Percentiles rank a stretch among this genome's conserved stretches.
phyloP scores from a whole-genome alignment of 768 basidiomycete species.

The Daedaleopsis nitida region DNA sequence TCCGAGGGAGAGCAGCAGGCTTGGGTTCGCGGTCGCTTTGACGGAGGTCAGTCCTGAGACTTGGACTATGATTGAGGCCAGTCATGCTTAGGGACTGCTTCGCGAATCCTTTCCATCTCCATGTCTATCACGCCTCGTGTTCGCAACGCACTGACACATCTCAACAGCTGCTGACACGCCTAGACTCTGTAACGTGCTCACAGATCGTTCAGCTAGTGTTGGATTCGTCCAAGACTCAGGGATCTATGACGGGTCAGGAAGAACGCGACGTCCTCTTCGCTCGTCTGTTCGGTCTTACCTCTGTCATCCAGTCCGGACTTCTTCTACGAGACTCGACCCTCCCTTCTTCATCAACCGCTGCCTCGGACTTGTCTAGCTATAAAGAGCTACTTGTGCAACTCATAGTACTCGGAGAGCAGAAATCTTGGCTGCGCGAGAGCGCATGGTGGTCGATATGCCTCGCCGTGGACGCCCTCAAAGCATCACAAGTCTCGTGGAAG shows the following conservation, averaged over 20 bases:
- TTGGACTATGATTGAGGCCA: slow-evolving; percentile 1
- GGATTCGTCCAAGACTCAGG: slow-evolving; percentile 68
- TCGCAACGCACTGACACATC: no score
- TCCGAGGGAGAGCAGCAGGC: slow-evolving; percentile 87
- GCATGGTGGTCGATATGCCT: slow-evolving; percentile 82
- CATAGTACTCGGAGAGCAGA: slow-evolving; percentile 72
- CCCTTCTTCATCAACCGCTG: slow-evolving; percentile 51
- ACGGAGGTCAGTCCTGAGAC: slow-evolving; percentile 66
- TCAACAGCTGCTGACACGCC: slow-evolving; percentile 78
- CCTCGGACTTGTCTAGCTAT: slow-evolving; percentile 63
- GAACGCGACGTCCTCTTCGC: slow-evolving; percentile 93
- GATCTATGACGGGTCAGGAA: slow-evolving; percentile 86
- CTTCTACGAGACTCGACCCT: slow-evolving; percentile 64
- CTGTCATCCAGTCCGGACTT: slow-evolving; percentile 84
- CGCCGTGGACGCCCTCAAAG: slow-evolving; percentile 60
- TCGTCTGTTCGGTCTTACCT: slow-evolving; percentile 84
- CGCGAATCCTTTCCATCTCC: no score
- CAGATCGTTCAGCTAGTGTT: slow-evolving; percentile 78
- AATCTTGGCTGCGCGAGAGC: slow-evolving; percentile 89
- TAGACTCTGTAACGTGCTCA: slow-evolving; percentile 74
- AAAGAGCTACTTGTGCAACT: slow-evolving; percentile 60
- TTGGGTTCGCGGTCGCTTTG: slow-evolving; percentile 95
- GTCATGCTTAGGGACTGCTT: no score
- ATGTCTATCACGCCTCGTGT: no score
- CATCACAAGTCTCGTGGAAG: slow-evolving; percentile 71